Evolutionary conservation across 768 basidiomycete species (phyloP).

Genomic region (Russula foetens): DNA sequence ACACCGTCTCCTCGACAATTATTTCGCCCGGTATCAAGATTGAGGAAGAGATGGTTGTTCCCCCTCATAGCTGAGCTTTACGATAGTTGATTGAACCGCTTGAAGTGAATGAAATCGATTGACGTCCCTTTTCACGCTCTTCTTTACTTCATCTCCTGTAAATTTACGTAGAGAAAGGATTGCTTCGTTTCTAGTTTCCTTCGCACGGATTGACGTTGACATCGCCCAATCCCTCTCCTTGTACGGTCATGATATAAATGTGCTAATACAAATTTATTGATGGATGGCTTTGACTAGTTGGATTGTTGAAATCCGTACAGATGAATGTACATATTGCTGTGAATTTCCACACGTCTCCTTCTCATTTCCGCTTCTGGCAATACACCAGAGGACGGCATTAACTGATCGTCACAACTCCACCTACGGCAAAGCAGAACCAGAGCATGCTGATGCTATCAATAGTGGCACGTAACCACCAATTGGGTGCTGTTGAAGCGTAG

Average conservation of each 20-base stretch:
- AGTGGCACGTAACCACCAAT: slow-evolving; percentile 51
- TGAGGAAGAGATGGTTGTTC: slow-evolving; percentile 29
- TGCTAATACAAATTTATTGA: slow-evolving; percentile 3
- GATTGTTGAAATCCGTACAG: slow-evolving; percentile 81
- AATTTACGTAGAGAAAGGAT: too few relatives aligned
- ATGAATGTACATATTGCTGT: slow-evolving; percentile 25
- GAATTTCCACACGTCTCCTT: slow-evolving; percentile 6
- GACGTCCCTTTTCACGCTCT: background rate
- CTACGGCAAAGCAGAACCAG: slow-evolving; percentile 5
- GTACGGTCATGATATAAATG: background rate
- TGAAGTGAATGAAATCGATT: background rate
- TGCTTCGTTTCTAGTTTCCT: too few relatives aligned
- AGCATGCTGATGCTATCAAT: slow-evolving; percentile 16
- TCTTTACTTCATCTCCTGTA: background rate
- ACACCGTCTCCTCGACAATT: slow-evolving; percentile 1
- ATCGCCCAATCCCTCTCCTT: background rate
- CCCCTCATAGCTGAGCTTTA: slow-evolving; percentile 12
- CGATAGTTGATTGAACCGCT: background rate
- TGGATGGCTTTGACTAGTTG: slow-evolving; percentile 24
- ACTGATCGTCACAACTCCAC: slow-evolving; percentile 17
- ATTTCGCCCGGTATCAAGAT: slow-evolving; percentile 20
- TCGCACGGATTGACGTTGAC: background rate
- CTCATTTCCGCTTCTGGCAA: background rate
- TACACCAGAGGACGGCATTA: background rate
- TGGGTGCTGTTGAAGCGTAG: slow-evolving; percentile 91